Evolutionary conservation across 202 grass and related monocot genomes (phyloP), one percentile per base, ranked within the genome.

Genomic region (Alloteropsis angusta): DNA sequence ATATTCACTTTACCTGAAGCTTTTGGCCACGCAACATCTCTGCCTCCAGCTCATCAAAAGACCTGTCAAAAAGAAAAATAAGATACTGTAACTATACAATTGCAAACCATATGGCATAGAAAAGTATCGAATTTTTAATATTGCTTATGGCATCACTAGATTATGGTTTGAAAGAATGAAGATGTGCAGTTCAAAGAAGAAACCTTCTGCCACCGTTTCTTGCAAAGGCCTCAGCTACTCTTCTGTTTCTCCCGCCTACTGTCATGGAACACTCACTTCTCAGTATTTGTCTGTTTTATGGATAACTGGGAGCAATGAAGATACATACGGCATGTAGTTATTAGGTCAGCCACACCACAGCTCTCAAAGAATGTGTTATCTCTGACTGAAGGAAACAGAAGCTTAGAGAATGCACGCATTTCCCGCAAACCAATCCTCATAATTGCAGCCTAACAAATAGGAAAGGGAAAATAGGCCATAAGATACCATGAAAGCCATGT

Each of bases 351-450:
- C 50, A 98, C 92, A 65, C 95, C 92, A 22, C 92, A 98, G 60
- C 95, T 95, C 79, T 98, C 95, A 76, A 98, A 95, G 82, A 98
- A 98, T 37, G 95, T 98, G 86, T 83, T 98, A 56, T 95, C 92
- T 80, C 77, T 87, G 68, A 98, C 92, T 28, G 95, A 91, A 84
- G 95, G 85, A 61, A 90, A 98, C 63, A 98, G 55, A 68, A 98
- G 73, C 69, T 98, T 93, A 72, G 95, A 98, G 71, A 98, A 88
- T 74, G 71, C 87, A 63, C 89, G 83, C 95, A 98, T 98, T 78
- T 98, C 95, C 75, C 86, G 87, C 50, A 98, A 79, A 60, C 95
- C 95, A 85, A 98, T 93, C 71, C 92, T 88, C 87, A 98, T 98
- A 84, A 98, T 90, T 57, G 92, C 95, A 56, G 92, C 95, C 95